phyloP scores from a whole-genome alignment of 176 grass and related monocot genomes.

The Guadua angustifolia region DNA sequence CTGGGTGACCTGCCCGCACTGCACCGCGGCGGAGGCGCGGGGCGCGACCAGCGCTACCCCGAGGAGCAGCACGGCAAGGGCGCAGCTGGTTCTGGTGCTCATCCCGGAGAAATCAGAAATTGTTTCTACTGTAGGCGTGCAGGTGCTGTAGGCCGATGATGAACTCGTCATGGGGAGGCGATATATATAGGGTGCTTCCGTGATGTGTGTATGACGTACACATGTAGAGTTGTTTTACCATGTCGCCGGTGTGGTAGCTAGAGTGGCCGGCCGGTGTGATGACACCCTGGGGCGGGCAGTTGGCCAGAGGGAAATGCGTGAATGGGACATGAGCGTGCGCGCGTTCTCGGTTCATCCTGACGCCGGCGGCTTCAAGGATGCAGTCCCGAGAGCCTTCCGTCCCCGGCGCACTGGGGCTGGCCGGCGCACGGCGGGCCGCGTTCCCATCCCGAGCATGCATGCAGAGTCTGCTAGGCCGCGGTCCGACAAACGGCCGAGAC shows the following conservation, averaged over 20 bases:
- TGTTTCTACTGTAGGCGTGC: background rate
- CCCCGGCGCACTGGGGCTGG: no score
- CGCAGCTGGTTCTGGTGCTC: background rate
- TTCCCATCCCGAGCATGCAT: no score
- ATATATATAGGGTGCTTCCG: background rate
- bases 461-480: no score
- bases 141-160: background rate
- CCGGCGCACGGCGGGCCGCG: no score
- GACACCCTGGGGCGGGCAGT: slow-evolving; percentile 6
- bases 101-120: background rate
- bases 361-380: background rate
- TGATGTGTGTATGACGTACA: background rate
- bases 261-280: background rate
- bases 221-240: slow-evolving; percentile 25
- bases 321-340: background rate
- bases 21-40: slow-evolving; percentile 10
- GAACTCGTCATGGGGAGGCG: background rate
- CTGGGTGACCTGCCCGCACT: slow-evolving; percentile 51
- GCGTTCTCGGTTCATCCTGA: background rate
- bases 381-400: no score
- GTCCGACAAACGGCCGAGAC: no score
- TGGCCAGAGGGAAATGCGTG: slow-evolving; percentile 40
- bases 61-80: background rate
- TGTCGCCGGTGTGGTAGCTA: background rate
- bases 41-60: background rate